Conservation (phyloP, 768 basidiomycete species). For the Boletus reticulatus region DNA sequence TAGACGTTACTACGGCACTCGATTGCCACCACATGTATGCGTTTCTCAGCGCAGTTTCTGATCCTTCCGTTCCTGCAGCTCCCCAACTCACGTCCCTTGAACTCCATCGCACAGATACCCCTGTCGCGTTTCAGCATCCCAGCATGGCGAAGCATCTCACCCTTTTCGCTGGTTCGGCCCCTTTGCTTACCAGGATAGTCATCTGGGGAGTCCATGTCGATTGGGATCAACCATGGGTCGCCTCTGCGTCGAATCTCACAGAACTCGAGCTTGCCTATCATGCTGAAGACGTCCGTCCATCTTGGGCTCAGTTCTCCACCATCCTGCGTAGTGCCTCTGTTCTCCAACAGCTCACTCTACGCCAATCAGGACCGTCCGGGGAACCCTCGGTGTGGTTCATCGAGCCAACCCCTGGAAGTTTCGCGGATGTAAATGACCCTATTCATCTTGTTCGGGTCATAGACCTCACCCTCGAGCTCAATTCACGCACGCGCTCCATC, state of each 20-base stretch:
- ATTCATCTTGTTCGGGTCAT: conserved; percentile 29
- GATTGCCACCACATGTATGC: conserved; percentile 46
- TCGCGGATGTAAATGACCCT: conserved; percentile 18
- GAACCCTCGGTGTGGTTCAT: conserved; percentile 36
- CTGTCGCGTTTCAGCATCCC: conserved; percentile 3
- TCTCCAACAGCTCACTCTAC: conserved; percentile 51
- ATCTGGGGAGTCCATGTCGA: conserved; percentile 73
- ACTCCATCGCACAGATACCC: conserved; percentile 39
- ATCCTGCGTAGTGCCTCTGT: conserved; percentile 54
- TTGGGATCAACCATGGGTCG: conserved; percentile 49
- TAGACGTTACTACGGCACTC: conserved; percentile 45
- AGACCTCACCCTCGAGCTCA: conserved; percentile 49
- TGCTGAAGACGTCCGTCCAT: conserved; percentile 58
- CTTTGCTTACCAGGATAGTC: conserved; percentile 45
- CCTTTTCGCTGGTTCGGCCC: conserved; percentile 54
- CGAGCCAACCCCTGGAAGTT: conserved; percentile 19
- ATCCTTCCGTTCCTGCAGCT: conserved; percentile 40
- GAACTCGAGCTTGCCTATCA: conserved; percentile 65
- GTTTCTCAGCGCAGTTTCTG: conserved; percentile 42
- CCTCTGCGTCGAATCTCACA: conserved; percentile 32
- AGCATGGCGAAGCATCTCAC: conserved; percentile 39
- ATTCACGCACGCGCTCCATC: conserved; percentile 42
- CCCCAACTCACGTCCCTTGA: conserved; percentile 52
- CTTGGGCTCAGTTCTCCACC: conserved; percentile 48
- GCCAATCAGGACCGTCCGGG: conserved; percentile 55